Conservation (phyloP, 371 early-diverging fungal species). For the Thermomucor indicae-seudaticae region DNA sequence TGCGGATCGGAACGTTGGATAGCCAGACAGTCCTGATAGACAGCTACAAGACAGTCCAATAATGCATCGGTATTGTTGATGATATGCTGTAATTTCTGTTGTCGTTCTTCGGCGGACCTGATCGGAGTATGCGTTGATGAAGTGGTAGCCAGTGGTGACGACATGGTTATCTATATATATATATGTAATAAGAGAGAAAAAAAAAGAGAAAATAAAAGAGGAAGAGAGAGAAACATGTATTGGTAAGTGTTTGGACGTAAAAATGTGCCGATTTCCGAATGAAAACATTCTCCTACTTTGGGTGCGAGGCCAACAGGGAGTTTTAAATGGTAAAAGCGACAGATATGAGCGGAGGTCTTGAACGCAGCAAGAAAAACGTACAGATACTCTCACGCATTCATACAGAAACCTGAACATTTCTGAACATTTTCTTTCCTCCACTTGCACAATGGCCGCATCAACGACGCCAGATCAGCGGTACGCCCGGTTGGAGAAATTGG, state of each 20-base stretch:
- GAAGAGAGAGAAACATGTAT: background rate
- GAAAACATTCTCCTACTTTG: conserved; percentile 19
- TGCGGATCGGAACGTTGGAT: too few relatives aligned
- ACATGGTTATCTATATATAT: background rate
- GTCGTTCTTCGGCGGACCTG: conserved; percentile 1
- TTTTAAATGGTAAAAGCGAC: too few relatives aligned
- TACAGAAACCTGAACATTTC: conserved; percentile 6
- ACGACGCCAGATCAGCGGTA: conserved; percentile 54
- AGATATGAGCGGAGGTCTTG: too few relatives aligned
- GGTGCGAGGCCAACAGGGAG: too few relatives aligned
- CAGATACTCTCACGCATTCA: background rate
- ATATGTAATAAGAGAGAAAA: background rate
- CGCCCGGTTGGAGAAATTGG: conserved; percentile 87
- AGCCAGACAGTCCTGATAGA: conserved; percentile 6
- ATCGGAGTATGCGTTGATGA: conserved; percentile 4
- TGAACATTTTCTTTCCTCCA: conserved; percentile 1
- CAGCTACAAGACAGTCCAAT: conserved; percentile 15
- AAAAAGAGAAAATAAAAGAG: background rate
- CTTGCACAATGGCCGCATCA: conserved; percentile 8
- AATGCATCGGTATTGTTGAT: conserved; percentile 5
- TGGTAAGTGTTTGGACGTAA: too few relatives aligned
- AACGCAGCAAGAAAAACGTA: background rate
- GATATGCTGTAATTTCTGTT: conserved; percentile 2
- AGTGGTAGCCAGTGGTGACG: background rate
- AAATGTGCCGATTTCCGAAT: too few relatives aligned